phyloP scores from a whole-genome alignment of 192 early-diverging fungal genomes.

The Dimargaris cristalligena region DNA sequence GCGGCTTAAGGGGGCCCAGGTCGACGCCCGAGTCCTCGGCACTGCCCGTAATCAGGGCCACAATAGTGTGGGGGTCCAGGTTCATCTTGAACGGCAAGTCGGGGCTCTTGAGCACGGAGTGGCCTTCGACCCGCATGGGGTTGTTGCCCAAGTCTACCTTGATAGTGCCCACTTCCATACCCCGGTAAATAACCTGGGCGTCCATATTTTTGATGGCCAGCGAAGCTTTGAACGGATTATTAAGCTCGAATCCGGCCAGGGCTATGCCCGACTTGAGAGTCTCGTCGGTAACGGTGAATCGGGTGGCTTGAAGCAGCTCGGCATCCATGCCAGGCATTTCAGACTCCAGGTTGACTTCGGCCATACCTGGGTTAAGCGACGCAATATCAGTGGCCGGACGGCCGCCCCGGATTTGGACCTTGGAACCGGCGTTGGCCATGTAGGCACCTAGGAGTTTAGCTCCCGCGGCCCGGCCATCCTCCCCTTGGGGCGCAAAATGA shows the following conservation, averaged over 20 bases:
- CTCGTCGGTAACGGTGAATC: constrained; percentile 22
- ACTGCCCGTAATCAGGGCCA: constrained; percentile 26
- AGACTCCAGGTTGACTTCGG: constrained; percentile 20
- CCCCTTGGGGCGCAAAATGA: constrained; percentile 24
- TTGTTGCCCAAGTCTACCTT: constrained; percentile 24
- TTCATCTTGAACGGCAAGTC: constrained; percentile 29
- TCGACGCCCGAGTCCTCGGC: constrained; percentile 26
- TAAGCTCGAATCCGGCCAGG: constrained; percentile 25
- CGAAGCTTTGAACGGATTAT: constrained; percentile 35
- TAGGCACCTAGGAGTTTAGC: constrained; percentile 29
- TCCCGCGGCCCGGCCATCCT: constrained; percentile 20
- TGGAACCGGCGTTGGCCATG: constrained; percentile 24
- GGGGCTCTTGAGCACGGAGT: constrained; percentile 18
- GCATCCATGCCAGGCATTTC: constrained; percentile 28
- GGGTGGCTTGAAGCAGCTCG: constrained; percentile 23
- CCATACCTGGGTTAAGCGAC: constrained; percentile 28
- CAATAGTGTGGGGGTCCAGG: constrained; percentile 28
- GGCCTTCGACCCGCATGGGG: constrained; percentile 25
- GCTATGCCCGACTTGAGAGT: constrained; percentile 27
- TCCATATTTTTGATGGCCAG: constrained; percentile 30
- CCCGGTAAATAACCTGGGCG: constrained; percentile 26
- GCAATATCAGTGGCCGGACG: constrained; percentile 26
- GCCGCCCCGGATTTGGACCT: constrained; percentile 25
- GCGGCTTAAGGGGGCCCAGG: constrained; percentile 24
- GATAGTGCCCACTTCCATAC: constrained; percentile 27